These are phyloP conservation scores for Mucor plumbeus DNA, from an alignment of 371 early-diverging fungal species.

Conservation along the genomic window DNA sequence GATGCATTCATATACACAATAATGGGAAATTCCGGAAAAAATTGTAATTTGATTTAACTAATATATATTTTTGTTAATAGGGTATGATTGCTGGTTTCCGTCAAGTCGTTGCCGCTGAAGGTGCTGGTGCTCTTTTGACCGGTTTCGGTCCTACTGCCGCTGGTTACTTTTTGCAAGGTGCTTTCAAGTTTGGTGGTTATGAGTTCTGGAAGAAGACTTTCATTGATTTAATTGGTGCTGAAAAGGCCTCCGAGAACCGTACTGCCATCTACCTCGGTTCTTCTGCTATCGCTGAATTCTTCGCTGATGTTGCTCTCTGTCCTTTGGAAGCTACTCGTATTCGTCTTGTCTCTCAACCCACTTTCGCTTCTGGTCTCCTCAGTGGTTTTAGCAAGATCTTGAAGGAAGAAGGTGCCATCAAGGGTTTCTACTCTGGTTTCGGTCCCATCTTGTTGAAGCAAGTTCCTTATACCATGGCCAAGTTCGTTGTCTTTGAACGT, in stretches of 20 bases:
- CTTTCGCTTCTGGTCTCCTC: slow-evolving; percentile 70
- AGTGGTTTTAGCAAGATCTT: slow-evolving; percentile 65
- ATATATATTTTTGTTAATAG: slow-evolving; percentile 17
- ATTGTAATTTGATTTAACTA: background rate
- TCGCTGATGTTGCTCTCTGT: slow-evolving; percentile 90
- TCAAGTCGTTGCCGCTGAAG: slow-evolving; percentile 81
- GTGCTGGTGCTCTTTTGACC: slow-evolving; percentile 83
- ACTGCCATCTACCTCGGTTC: slow-evolving; percentile 83
- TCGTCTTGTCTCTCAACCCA: slow-evolving; percentile 78
- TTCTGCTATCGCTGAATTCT: slow-evolving; percentile 90
- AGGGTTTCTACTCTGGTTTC: slow-evolving; percentile 81
- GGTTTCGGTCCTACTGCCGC: slow-evolving; percentile 85
- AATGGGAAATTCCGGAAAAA: slow-evolving; percentile 11
- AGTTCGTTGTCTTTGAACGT: slow-evolving; percentile 64
- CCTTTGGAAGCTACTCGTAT: slow-evolving; percentile 83
- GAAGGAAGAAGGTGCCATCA: slow-evolving; percentile 72
- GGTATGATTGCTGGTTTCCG: slow-evolving; percentile 67
- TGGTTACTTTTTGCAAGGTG: slow-evolving; percentile 91
- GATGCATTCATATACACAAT: background rate
- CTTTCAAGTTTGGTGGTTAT: slow-evolving; percentile 92
- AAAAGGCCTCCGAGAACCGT: slow-evolving; percentile 82
- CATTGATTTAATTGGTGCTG: slow-evolving; percentile 75
- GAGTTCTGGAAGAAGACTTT: slow-evolving; percentile 88
- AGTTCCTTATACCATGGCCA: slow-evolving; percentile 73
- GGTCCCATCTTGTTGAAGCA: slow-evolving; percentile 80